Conservation (phyloP, 768 basidiomycete genomes). For the Suillus weaverae region DNA sequence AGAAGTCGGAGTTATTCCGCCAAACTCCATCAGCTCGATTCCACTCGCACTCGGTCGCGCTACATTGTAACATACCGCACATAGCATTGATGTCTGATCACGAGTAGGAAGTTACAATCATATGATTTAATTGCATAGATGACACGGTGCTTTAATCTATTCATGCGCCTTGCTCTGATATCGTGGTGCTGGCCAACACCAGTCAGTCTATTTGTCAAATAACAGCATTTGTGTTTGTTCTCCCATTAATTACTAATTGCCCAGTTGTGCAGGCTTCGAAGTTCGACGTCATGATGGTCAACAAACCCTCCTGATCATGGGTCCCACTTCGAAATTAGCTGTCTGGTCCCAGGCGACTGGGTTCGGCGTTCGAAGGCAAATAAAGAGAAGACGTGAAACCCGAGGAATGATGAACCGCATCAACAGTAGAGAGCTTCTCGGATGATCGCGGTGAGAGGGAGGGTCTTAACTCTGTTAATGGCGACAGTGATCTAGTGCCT, state of each 20-base stretch:
- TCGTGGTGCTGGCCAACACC: neutral
- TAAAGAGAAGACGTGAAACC: neutral
- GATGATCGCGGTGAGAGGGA: neutral
- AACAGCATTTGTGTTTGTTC: neutral
- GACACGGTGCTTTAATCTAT: neutral
- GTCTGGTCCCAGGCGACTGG: neutral
- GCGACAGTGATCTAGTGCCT: neutral
- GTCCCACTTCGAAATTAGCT: neutral
- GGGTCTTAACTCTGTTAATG: neutral
- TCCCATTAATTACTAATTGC: neutral
- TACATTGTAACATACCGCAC: constrained; percentile 7
- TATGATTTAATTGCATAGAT: neutral
- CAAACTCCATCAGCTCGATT: constrained; percentile 85
- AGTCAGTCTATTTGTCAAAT: neutral
- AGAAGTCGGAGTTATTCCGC: constrained; percentile 94
- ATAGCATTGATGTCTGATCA: neutral
- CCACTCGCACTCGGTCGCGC: constrained; percentile 55
- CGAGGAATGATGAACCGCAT: neutral
- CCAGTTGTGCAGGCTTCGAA: neutral
- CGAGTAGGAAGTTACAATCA: neutral
- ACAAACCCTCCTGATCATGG: neutral
- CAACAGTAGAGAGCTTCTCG: neutral
- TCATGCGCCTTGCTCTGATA: neutral
- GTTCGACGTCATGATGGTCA: neutral
- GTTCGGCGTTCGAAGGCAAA: neutral